Conservation (phyloP, 2,329 filamentous ascomycete genomes). For the Acarospora socialis region DNA sequence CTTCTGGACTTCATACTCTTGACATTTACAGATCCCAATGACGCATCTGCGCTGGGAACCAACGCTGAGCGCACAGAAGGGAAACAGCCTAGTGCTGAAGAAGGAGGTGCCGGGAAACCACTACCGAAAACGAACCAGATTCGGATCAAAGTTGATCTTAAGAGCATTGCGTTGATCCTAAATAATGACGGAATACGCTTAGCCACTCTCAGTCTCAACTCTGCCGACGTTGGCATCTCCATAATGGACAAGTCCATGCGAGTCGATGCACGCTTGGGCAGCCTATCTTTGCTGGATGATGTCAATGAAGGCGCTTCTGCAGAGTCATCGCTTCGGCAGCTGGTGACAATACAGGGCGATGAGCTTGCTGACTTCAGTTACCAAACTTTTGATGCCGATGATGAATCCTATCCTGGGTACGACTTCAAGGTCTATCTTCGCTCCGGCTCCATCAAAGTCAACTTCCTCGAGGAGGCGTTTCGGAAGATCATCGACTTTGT, state of each 20-base stretch:
- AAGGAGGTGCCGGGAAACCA: conserved; percentile 21
- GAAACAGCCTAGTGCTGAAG: conserved; percentile 7
- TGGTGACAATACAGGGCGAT: conserved; percentile 89
- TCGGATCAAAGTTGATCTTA: conserved; percentile 82
- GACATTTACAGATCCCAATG: conserved; percentile 63
- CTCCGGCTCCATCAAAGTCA: conserved; percentile 89
- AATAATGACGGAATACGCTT: conserved; percentile 96
- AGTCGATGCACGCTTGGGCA: conserved; percentile 72
- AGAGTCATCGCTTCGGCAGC: conserved; percentile 64
- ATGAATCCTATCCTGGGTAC: conserved; percentile 76
- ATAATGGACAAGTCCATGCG: conserved; percentile 75
- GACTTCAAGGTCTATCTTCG: conserved; percentile 83
- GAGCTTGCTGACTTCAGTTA: conserved; percentile 96
- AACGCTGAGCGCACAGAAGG: conserved; percentile 17
- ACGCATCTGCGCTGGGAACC: conserved; percentile 28
- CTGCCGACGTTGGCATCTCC: conserved; percentile 83
- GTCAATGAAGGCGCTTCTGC: conserved; percentile 79
- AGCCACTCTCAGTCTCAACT: conserved; percentile 82
- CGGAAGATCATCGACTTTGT: conserved; percentile 95
- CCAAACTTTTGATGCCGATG: conserved; percentile 74
- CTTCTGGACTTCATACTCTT: conserved; percentile 85
- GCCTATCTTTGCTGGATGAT: conserved; percentile 81
- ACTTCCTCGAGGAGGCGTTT: conserved; percentile 94
- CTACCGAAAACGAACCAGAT: conserved; percentile 53
- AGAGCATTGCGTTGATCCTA: conserved; percentile 82